These are phyloP conservation scores for Fusarium napiforme DNA, from an alignment of 2,329 filamentous ascomycete species.

Conservation along the genomic window DNA sequence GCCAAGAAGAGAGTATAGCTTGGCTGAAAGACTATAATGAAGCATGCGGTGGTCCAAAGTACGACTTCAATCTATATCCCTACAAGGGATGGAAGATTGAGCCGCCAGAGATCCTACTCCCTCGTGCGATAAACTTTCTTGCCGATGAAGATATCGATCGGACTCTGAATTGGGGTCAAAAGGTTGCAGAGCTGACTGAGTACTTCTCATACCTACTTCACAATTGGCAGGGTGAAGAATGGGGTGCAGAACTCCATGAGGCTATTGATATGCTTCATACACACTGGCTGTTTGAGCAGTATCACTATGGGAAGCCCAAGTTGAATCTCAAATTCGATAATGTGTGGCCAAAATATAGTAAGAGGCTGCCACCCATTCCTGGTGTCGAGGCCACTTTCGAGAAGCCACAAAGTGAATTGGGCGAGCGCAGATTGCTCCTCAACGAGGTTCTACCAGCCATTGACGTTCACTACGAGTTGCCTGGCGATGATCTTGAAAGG, in stretches of 20 bases:
- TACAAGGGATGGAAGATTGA: constrained; percentile 52
- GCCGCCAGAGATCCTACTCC: constrained; percentile 49
- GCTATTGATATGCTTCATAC: constrained; percentile 48
- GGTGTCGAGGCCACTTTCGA: constrained; percentile 13
- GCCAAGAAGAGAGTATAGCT: not conserved
- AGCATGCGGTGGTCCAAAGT: not conserved
- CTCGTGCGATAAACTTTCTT: constrained; percentile 57
- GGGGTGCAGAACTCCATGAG: constrained; percentile 47
- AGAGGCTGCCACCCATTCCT: constrained; percentile 43
- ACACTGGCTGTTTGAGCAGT: constrained; percentile 50
- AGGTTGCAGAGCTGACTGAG: constrained; percentile 50
- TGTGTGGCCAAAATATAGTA: constrained; percentile 35
- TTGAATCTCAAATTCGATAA: constrained; percentile 44
- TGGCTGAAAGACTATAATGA: constrained; percentile 4
- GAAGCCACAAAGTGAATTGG: constrained; percentile 8
- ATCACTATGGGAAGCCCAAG: constrained; percentile 47
- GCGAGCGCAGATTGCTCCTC: constrained; percentile 29
- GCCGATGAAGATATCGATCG: constrained; percentile 59
- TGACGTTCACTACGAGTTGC: constrained; percentile 44
- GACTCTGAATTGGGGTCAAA: constrained; percentile 53
- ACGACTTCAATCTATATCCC: constrained; percentile 18
- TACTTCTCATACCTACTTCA: constrained; percentile 53
- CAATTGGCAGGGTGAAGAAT: constrained; percentile 41
- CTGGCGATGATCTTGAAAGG: constrained; percentile 9
- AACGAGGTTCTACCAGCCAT: constrained; percentile 22